Percentiles rank a stretch among this genome's conserved stretches.
Conservation (phyloP, 2,329 filamentous ascomycete genomes). For the Diplodia seriata region DNA sequence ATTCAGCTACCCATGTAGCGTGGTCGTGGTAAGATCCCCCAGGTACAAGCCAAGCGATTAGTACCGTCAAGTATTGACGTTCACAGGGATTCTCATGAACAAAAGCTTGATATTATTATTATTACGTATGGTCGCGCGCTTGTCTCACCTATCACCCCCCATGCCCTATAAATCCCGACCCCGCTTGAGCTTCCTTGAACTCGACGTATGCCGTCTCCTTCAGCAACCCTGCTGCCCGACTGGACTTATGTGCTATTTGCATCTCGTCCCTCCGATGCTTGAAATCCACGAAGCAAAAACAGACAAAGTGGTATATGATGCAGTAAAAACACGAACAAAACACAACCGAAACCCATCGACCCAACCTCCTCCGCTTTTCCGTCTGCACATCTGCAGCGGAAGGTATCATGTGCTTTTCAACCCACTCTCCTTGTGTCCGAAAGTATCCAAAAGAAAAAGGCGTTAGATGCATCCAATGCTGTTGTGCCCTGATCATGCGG, state of each 20-base stretch:
- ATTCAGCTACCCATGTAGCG: too few species aligned
- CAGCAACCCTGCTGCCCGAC: not conserved
- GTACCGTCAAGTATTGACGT: too few species aligned
- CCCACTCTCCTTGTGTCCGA: slow-evolving; percentile 3
- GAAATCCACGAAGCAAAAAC: not conserved
- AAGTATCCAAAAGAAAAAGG: slow-evolving; percentile 8
- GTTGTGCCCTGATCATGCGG: slow-evolving; percentile 22
- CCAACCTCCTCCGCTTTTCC: slow-evolving; percentile 5
- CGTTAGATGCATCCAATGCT: slow-evolving; percentile 21
- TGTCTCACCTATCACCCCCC: not conserved
- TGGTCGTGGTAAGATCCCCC: not conserved
- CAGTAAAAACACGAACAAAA: slow-evolving; percentile 12
- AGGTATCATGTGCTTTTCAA: slow-evolving; percentile 24
- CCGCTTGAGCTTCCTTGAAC: not conserved
- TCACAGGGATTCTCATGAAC: too few species aligned
- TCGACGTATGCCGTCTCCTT: not conserved
- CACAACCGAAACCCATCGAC: slow-evolving; percentile 7
- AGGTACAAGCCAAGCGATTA: not conserved
- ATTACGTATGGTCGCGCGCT: slow-evolving; percentile 8
- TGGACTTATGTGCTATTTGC: slow-evolving; percentile 4
- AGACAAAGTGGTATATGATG: slow-evolving; percentile 25
- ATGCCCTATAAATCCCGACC: slow-evolving; percentile 7
- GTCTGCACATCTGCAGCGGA: not conserved
- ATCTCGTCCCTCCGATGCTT: slow-evolving; percentile 8
- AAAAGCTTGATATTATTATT: slow-evolving; percentile 14